These are phyloP conservation scores for Arachis monticola DNA, from an alignment of 331 rosid genomes.

Conservation along the genomic window DNA sequence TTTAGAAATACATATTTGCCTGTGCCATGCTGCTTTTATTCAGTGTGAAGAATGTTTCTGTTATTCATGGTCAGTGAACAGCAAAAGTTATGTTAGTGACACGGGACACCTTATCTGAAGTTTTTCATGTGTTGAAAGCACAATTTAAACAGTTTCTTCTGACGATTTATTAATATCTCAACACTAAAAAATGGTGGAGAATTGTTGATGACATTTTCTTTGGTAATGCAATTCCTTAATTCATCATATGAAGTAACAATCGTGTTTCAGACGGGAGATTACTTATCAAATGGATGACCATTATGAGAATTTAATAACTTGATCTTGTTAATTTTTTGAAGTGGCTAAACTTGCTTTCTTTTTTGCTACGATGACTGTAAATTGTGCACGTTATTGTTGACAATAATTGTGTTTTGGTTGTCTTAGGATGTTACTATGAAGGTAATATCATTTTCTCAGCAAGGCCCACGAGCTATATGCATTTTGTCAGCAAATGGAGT, in stretches of 20 bases:
- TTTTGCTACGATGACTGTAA: conserved; percentile 23
- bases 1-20: conserved; percentile 13
- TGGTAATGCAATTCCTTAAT: background rate
- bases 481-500: conserved; percentile 94
- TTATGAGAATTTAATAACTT: background rate
- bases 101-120: background rate
- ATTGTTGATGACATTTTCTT: background rate
- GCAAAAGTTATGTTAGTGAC: conserved; percentile 6
- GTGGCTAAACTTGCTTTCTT: conserved; percentile 6
- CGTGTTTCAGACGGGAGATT: background rate
- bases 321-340: conserved; percentile 6
- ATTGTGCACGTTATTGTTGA: conserved; percentile 22
- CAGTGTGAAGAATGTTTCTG: background rate
- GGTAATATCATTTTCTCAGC: conserved; percentile 98
- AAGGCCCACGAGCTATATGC: conserved; percentile 96
- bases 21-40: conserved; percentile 9
- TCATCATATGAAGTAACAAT: background rate
- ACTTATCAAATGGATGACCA: conserved; percentile 4
- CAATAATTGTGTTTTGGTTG: conserved; percentile 37
- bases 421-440: conserved; percentile 94
- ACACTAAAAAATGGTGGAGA: too few relatives aligned
- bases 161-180: too few relatives aligned
- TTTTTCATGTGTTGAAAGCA: conserved; percentile 15
- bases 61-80: conserved; percentile 9
- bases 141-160: background rate